These are phyloP conservation scores for Neurospora sp. DNA, from an alignment of 2,329 filamentous ascomycete genomes.

Conservation along the genomic window DNA sequence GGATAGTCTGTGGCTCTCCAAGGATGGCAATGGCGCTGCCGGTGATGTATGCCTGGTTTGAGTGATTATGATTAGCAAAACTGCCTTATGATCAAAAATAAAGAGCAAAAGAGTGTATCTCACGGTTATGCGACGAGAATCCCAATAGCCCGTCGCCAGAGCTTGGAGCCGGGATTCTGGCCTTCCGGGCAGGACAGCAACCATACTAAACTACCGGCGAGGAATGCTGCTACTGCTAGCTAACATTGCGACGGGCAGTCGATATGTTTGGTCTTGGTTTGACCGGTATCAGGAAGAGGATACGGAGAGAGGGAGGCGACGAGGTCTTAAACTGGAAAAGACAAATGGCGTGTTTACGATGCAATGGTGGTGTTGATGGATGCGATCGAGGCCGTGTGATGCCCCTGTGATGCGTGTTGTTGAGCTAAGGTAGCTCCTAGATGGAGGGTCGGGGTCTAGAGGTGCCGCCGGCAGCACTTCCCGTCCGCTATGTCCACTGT, in stretches of 20 bases:
- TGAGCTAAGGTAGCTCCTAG: background rate
- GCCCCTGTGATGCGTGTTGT: background rate
- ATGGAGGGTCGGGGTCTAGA: background rate
- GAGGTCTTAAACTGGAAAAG: background rate
- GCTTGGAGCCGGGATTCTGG: constrained; percentile 38
- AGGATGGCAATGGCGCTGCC: constrained; percentile 83
- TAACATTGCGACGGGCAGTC: background rate
- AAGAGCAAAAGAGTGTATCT: constrained; percentile 1
- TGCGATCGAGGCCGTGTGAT: background rate
- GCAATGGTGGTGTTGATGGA: background rate
- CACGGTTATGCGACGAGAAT: constrained; percentile 27
- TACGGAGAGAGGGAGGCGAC: background rate
- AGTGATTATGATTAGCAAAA: constrained; percentile 10
- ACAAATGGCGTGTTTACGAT: background rate
- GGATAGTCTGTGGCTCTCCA: constrained; percentile 58
- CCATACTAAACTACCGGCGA: constrained; percentile 28
- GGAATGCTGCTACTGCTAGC: background rate
- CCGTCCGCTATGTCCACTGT: background rate
- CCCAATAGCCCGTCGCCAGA: constrained; percentile 37
- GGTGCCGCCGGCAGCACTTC: background rate
- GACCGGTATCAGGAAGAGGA: background rate
- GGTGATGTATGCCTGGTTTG: constrained; percentile 69
- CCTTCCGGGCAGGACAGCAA: constrained; percentile 38
- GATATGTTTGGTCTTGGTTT: background rate
- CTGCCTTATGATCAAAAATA: background rate